Evolutionary conservation across 805 yeast genomes (phyloP).

Genomic region (Candida hispaniensis): DNA sequence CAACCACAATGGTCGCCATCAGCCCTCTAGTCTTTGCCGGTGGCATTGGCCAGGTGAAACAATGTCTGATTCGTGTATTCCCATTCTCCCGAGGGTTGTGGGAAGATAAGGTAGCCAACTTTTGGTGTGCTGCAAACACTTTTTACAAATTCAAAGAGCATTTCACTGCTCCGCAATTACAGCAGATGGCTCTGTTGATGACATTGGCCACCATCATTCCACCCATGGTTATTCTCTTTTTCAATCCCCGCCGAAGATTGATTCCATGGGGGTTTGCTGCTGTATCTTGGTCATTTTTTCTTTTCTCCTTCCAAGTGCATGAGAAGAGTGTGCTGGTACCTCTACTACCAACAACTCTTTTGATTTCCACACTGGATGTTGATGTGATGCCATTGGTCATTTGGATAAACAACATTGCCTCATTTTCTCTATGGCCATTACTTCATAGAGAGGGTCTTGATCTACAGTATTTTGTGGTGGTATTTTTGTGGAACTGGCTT

Average conservation of each 20-base stretch:
- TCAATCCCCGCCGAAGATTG: conserved; percentile 41
- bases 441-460: conserved; percentile 61
- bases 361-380: conserved; percentile 42
- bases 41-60: conserved; percentile 40
- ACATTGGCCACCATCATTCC: conserved; percentile 43
- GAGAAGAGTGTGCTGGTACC: conserved; percentile 89
- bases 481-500: conserved; percentile 66
- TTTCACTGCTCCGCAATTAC: conserved; percentile 49
- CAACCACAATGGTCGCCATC: conserved; percentile 42
- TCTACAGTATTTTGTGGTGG: conserved; percentile 58
- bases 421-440: conserved; percentile 83
- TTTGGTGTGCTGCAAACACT: conserved; percentile 92
- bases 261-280: conserved; percentile 68
- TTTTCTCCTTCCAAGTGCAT: conserved; percentile 93
- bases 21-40: conserved; percentile 44
- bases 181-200: conserved; percentile 35
- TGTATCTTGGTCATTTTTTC: conserved; percentile 75
- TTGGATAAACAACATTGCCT: conserved; percentile 79
- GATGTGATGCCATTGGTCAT: conserved; percentile 60
- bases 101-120: conserved; percentile 94
- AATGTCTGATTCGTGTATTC: conserved; percentile 59
- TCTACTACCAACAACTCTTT: conserved; percentile 66
- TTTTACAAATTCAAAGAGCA: conserved; percentile 54
- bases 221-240: conserved; percentile 39
- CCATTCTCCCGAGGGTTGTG: conserved; percentile 90